Conservation (phyloP, 2,329 filamentous ascomycete species). For the Gliomastix tumulicola region DNA sequence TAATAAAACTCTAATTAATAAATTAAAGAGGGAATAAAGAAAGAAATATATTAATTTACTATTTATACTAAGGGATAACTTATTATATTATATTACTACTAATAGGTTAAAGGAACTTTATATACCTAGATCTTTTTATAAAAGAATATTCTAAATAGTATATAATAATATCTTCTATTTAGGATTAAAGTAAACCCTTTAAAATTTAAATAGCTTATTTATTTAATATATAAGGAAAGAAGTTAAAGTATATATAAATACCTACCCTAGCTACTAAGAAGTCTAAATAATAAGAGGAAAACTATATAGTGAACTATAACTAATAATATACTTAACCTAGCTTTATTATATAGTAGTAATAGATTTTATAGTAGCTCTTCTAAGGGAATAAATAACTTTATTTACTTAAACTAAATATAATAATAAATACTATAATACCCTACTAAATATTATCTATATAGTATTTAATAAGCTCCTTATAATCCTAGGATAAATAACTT, state of each 20-base stretch:
- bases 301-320: not conserved
- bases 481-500: not conserved
- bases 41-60: too few species aligned
- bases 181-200: too few species aligned
- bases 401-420: not conserved
- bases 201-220: not conserved
- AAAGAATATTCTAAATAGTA: not conserved
- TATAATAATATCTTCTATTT: not conserved
- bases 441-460: not conserved
- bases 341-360: not conserved
- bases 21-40: too few species aligned
- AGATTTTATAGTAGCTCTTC: not conserved
- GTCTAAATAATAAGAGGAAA: too few species aligned
- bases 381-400: not conserved
- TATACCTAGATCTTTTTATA: too few species aligned
- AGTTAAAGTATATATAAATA: too few species aligned
- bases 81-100: too few species aligned
- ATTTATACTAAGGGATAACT: too few species aligned
- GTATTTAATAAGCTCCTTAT: not conserved
- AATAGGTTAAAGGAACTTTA: too few species aligned
- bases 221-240: too few species aligned
- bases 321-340: not conserved
- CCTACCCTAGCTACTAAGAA: too few species aligned
- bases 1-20: too few species aligned
- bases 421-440: not conserved